Base-by-base conservation (phyloP, 78 protist genomes). In the Goniomonas avonlea region DNA sequence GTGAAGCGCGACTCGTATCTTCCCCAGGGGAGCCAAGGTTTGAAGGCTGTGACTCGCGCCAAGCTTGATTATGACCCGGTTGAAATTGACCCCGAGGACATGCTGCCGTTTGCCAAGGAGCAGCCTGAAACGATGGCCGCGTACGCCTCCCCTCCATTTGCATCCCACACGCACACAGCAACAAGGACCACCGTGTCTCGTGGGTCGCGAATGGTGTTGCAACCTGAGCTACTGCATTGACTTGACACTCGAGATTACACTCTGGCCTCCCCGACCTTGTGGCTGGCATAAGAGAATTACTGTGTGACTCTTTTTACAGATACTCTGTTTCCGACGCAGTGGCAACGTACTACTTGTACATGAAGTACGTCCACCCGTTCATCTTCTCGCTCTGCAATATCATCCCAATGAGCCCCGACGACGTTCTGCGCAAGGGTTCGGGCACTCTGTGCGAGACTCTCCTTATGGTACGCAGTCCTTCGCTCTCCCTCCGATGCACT, bases 291-390 rank as follows among this genome's bases (percentile, higher is more conserved):
- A n/a, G n/a, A n/a, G n/a, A n/a, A n/a, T n/a, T n/a, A n/a, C n/a
- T n/a, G n/a, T n/a, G n/a, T n/a, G n/a, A n/a, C n/a, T n/a, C n/a
- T n/a, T n/a, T n/a, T 11, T 8, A 99, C n/a, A 25, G 82, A 43
- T 98, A 98, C 75, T 96, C 99, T 2, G 99, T 98, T 13, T 96
- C 99, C 1, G 99, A 98, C 80, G 99, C 99, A 1, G 98, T 95
- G 35, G 94, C 98, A 1, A 98, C 99, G 0, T 97, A 93, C 66
- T 95, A 96, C 66, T 88, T 98, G 55, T 98, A 93, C 91, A 73
- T 61, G 70, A 38, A 61, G 32, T 96, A 96, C 83, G 98, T 98
- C 21, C 95, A 96, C 79, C 95, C 98, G 18, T 98, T 98, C 86
- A 94, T 98, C 77, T 97, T 97, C 73, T 90, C 99, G 5, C 88